Percentiles rank a stretch among this genome's conserved stretches.
Evolutionary conservation across 140 eudicot genomes (phyloP).

Genomic region (Senecio squalidus): DNA sequence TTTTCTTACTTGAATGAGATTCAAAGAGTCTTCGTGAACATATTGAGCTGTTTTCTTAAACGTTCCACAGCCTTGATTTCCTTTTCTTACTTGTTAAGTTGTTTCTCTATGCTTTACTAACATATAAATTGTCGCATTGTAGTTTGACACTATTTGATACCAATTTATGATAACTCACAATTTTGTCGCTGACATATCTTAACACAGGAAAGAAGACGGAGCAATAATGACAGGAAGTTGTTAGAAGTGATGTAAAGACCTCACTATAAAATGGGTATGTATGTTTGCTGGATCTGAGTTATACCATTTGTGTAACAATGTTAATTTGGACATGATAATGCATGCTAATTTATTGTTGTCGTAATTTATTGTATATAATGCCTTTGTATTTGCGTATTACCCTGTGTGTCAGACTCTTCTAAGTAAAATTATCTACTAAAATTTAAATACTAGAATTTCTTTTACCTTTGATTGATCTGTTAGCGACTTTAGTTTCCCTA

Average conservation of each 20-base stretch:
- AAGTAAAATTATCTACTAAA: conserved; percentile 10
- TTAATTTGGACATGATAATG: conserved; percentile 8
- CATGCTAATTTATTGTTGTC: conserved; percentile 22
- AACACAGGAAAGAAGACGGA: conserved; percentile 27
- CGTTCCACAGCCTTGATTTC: not conserved
- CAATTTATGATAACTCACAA: not conserved
- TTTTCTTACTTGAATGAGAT: not conserved
- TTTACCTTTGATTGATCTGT: not conserved
- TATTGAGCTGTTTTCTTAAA: not conserved
- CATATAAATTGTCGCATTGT: not conserved
- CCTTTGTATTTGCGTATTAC: conserved; percentile 5
- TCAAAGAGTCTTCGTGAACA: not conserved
- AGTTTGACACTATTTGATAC: not conserved
- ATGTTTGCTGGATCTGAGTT: not conserved
- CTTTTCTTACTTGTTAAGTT: no score
- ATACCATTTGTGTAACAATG: conserved; percentile 13
- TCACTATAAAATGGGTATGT: conserved; percentile 16
- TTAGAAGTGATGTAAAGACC: conserved; percentile 20
- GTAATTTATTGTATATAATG: conserved; percentile 22
- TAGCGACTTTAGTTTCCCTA: not conserved
- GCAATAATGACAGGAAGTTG: conserved; percentile 14
- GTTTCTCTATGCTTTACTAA: not conserved
- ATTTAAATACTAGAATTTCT: not conserved
- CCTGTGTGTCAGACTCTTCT: conserved; percentile 4
- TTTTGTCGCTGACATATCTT: not conserved